Evolutionary conservation across 306 rosid species (phyloP), one percentile per base, ranked within the genome.

Genomic region (Castanea crenata): DNA sequence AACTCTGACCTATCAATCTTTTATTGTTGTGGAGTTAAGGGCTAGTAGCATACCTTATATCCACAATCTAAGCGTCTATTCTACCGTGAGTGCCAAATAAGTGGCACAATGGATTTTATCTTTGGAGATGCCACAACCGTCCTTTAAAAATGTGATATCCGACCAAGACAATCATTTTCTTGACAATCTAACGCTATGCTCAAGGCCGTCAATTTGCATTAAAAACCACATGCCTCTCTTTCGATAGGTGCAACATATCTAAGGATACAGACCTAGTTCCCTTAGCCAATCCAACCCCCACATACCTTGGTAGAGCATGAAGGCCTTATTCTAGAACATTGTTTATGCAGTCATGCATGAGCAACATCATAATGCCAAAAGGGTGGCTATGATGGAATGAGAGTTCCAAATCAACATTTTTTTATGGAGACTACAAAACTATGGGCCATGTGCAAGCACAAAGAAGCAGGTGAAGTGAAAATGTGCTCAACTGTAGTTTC

Each of bases 301-400:
- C 23, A 10, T 75, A 59, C 25, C 4, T 75, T 4, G 78, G 78
- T 2, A 38, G 78, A 44, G 44, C 78, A 4, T 75, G 78, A 71
- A 61, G 14, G 23, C 5, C 58, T 34, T 61, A 75, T 32, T 59
- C 71, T 3, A 75, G 27, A 25, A 58, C 78, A 3, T 5, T 61
- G 71, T 21, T 75, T 6, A 5, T 75, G 71, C 35, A 59, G 46
- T 34, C 25, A 3, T 46, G 25, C 5, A 14, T 75, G 2, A 70
- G 57, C 4, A 44, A 57, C 14, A n/a, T 75, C 3, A 61, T 75
- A 18, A 57, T 58, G 5, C 71, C 78, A 0, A 14, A 58, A 61
- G 78, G 78, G 69, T 75, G 78, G 78, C 23, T 12, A 19, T 32
- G 16, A 44, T 59, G 78, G 78, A n/a, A 23, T 20, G 59, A 70